Percentiles rank a stretch among this genome's conserved stretches.
Evolutionary conservation across 139 green algal species (phyloP).

Genomic region (Coccomyxa sp.): DNA sequence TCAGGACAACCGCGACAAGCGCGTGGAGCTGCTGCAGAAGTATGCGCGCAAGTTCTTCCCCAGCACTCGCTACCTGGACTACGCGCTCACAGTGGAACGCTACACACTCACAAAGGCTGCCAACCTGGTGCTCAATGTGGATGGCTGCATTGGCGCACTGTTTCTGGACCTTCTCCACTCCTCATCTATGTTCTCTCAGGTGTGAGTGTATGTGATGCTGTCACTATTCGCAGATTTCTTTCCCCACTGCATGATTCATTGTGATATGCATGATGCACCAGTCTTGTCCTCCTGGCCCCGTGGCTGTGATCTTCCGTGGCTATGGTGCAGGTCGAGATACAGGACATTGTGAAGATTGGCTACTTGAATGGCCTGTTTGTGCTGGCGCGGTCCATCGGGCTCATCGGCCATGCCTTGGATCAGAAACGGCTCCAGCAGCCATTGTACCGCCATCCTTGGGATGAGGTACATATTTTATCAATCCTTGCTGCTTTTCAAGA

Average conservation of each 20-base stretch:
- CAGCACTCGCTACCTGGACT: slow-evolving; percentile 83
- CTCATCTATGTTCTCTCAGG: slow-evolving; percentile 45
- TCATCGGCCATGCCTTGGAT: slow-evolving; percentile 90
- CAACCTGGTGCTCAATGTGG: slow-evolving; percentile 77
- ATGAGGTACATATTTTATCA: slow-evolving; percentile 62
- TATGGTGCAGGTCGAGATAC: slow-evolving; percentile 44
- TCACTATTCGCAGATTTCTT: background rate
- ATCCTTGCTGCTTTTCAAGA: background rate
- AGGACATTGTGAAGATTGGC: slow-evolving; percentile 74
- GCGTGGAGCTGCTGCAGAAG: slow-evolving; percentile 87
- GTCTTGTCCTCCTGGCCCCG: too few species aligned
- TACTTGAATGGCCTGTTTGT: slow-evolving; percentile 97
- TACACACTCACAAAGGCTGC: slow-evolving; percentile 89
- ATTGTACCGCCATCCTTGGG: slow-evolving; percentile 76
- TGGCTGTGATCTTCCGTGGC: too few species aligned
- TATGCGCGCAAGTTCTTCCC: slow-evolving; percentile 86
- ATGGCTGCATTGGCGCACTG: slow-evolving; percentile 84
- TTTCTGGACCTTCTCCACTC: slow-evolving; percentile 90
- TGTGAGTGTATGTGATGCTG: background rate
- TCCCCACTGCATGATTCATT: background rate
- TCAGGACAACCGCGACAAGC: slow-evolving; percentile 88
- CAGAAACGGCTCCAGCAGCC: slow-evolving; percentile 89
- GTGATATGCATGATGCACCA: background rate
- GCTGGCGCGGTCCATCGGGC: slow-evolving; percentile 85
- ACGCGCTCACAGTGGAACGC: slow-evolving; percentile 80